Evolutionary conservation across 208 protist species (phyloP).

Genomic region (Wallacemonas sp.): DNA sequence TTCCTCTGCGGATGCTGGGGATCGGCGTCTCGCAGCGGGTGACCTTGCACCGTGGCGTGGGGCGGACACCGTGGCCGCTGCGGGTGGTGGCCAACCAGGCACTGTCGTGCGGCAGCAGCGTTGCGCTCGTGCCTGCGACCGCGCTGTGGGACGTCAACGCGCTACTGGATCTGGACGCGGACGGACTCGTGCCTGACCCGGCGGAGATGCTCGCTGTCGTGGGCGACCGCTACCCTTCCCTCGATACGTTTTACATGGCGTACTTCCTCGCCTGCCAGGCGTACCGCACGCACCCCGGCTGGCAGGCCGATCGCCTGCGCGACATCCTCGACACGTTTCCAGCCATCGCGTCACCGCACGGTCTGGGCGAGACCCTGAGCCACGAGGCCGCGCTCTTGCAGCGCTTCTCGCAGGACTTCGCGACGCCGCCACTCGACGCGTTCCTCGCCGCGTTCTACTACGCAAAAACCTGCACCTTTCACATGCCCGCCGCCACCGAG

Average conservation of each 20-base stretch:
- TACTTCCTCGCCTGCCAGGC: conserved; percentile 15
- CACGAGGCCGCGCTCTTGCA: conserved; percentile 9
- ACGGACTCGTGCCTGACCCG: conserved; percentile 36
- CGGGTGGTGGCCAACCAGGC: conserved; percentile 3
- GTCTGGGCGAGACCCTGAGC: background rate
- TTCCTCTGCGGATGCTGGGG: conserved; percentile 24
- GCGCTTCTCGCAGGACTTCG: conserved; percentile 18
- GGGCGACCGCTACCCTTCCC: background rate
- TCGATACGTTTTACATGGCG: conserved; percentile 21
- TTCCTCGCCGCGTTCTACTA: conserved; percentile 33
- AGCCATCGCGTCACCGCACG: background rate
- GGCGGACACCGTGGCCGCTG: background rate
- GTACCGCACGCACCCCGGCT: background rate
- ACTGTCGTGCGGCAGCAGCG: conserved; percentile 5
- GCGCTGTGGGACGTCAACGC: conserved; percentile 29
- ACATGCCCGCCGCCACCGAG: background rate
- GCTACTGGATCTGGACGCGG: conserved; percentile 28
- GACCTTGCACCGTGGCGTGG: background rate
- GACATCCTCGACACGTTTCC: conserved; percentile 9
- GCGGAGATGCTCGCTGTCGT: conserved; percentile 32
- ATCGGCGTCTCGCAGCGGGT: conserved; percentile 29
- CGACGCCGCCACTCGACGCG: conserved; percentile 23
- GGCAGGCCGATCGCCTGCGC: background rate
- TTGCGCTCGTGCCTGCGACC: conserved; percentile 27
- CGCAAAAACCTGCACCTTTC: conserved; percentile 17